Evolutionary conservation across 257 asterid species (phyloP).

Genomic region (Plectranthus barbatus): DNA sequence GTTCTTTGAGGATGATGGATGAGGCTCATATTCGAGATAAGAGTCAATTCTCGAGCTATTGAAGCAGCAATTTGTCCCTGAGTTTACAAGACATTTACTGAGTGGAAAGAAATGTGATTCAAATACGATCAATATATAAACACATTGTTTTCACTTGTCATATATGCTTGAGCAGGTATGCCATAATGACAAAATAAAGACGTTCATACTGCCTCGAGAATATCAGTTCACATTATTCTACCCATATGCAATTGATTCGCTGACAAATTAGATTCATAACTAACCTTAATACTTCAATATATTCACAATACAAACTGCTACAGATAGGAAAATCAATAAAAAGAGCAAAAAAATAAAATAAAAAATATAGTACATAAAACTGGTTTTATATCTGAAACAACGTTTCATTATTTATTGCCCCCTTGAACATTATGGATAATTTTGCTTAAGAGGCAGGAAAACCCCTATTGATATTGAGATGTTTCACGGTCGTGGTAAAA

Average conservation of each 20-base stretch:
- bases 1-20: constrained; percentile 83
- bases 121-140: neutral
- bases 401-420: neutral
- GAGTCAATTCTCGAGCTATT: constrained; percentile 66
- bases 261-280: neutral
- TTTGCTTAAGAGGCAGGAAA: too few relatives aligned
- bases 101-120: neutral
- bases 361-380: neutral
- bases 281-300: neutral
- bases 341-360: neutral
- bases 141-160: neutral
- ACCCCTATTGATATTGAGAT: too few relatives aligned
- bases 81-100: constrained; percentile 9
- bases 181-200: neutral
- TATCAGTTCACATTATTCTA: neutral
- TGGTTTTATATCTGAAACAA: neutral
- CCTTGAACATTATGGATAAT: neutral
- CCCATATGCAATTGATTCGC: neutral
- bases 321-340: neutral
- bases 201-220: neutral
- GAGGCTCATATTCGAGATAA: constrained; percentile 90
- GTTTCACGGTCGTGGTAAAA: too few relatives aligned
- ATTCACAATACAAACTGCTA: neutral
- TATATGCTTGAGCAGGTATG: neutral
- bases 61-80: constrained; percentile 95